A percentile compares a stretch with the other conserved stretches of the same genome.
Evolutionary conservation across 129 eudicot genomes (phyloP).

Genomic region (Artemisia tridentata): DNA sequence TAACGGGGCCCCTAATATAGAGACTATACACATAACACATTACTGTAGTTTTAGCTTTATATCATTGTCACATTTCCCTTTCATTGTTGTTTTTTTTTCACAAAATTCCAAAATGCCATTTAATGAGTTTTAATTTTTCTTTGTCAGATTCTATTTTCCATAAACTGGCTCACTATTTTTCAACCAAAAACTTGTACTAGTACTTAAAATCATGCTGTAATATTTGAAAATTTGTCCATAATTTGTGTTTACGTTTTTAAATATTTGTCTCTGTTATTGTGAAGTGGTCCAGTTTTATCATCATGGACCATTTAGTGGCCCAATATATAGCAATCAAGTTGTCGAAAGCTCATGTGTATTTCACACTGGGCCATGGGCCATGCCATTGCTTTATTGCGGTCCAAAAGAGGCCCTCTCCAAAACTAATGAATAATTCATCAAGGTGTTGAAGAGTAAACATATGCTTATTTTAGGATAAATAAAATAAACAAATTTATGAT

Average conservation of each 20-base stretch:
- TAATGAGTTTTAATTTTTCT: neutral
- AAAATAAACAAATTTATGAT: too few relatives aligned
- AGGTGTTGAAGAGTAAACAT: neutral
- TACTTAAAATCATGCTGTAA: too few relatives aligned
- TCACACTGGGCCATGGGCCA: conserved; percentile 22
- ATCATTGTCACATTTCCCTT: neutral
- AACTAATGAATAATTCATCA: too few relatives aligned
- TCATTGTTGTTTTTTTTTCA: neutral
- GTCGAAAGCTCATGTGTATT: conserved; percentile 27
- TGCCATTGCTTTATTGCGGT: conserved; percentile 19
- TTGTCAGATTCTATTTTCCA: neutral
- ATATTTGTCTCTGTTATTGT: conserved; percentile 11
- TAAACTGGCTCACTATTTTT: neutral
- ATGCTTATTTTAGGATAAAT: too few relatives aligned
- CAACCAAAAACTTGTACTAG: too few relatives aligned
- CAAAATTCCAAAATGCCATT: conserved; percentile 1
- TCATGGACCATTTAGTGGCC: conserved; percentile 23
- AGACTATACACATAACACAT: neutral
- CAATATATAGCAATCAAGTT: conserved; percentile 9
- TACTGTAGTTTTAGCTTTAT: neutral
- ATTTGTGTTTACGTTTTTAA: too few relatives aligned
- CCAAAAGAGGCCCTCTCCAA: conserved; percentile 6
- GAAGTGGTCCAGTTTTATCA: conserved; percentile 23
- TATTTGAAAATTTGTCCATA: too few relatives aligned
- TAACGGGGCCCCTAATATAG: neutral